Evolutionary conservation across 805 yeast genomes (phyloP), one percentile per base, ranked within the genome.

Genomic region (Yarrowia sp.): DNA sequence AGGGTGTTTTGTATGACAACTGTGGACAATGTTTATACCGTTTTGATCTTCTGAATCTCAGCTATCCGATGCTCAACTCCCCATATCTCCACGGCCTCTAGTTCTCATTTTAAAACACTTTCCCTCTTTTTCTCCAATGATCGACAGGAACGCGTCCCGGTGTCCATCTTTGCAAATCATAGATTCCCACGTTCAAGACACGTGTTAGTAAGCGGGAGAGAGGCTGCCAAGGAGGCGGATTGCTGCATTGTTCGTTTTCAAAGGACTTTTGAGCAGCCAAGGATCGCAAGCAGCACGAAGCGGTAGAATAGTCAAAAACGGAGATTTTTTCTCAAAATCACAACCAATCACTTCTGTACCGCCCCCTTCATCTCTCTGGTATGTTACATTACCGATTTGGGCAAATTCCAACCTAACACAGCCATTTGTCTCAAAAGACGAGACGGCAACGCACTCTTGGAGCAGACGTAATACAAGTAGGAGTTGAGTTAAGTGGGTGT

Each of bases 101-200:
- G 7, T 26, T 26, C 32, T 5, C 32, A 26, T 26, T 38, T 10
- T 38, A 38, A 7, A 38, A 38, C 10, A 26, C 32, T 26, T 26
- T 26, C 7, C 7, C 32, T 5, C 7, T 5, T 5, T 5, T 26
- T 14, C 38, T 26, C 36, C 22, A 8, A 3, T n/a, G 56, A 50
- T 50, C 56, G 56, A 35, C 56, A 50, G 56, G 56, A 50, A 50
- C 56, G 56, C 56, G 56, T 16, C 22, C 22, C 26, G n/a, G 11
- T 22, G 52, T 8, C 14, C 16, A 15, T 48, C 52, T 14, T 45
- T 19, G 32, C 10, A 46, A 8, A 46, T 22, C 50, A 46, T 11
- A 19, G 35, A 19, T 19, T 19, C 19, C 19, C 49, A 22, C 32
- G 22, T 43, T 8, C 12, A 5, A 19, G 38, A 49, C 55, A 49